phyloP scores from a whole-genome alignment of 192 early-diverging fungal genomes.

The Podila epigama region DNA sequence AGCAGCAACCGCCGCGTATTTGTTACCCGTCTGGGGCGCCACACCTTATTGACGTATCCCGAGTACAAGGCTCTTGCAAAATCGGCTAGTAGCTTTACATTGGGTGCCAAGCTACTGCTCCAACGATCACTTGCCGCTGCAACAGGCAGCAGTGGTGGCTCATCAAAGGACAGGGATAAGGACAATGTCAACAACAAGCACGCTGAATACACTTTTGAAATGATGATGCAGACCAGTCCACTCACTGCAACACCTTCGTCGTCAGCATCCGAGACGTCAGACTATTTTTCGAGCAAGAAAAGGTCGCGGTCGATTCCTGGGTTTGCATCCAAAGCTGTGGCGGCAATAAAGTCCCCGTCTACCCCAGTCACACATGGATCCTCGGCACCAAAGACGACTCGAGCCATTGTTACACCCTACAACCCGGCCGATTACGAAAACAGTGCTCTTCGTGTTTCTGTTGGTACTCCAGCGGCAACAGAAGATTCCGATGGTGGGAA shows the following conservation, averaged over 20 bases:
- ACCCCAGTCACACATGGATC: not conserved
- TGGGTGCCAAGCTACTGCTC: conserved; percentile 41
- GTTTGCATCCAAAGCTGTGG: conserved; percentile 43
- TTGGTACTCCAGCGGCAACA: not conserved
- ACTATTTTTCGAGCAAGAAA: conserved; percentile 38
- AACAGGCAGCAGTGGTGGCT: conserved; percentile 21
- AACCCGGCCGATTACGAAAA: conserved; percentile 40
- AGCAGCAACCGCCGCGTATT: conserved; percentile 21
- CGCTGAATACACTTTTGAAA: not conserved
- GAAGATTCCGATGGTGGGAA: not conserved
- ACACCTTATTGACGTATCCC: conserved; percentile 31
- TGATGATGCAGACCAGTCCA: not conserved
- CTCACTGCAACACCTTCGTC: conserved; percentile 12
- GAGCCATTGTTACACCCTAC: conserved; percentile 41
- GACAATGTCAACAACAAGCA: not conserved
- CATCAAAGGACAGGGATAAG: not conserved
- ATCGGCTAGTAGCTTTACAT: conserved; percentile 39
- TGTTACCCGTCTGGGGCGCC: conserved; percentile 40
- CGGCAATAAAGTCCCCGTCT: conserved; percentile 33
- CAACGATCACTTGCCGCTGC: conserved; percentile 43
- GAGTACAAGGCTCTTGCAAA: conserved; percentile 43
- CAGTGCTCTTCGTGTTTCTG: conserved; percentile 25
- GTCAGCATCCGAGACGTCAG: conserved; percentile 4
- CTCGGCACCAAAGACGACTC: not conserved
- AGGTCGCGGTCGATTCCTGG: conserved; percentile 21